Evolutionary conservation across 805 yeast species (phyloP), one percentile per base, ranked within the genome.

Genomic region (Cyberlindnera lachancei): DNA sequence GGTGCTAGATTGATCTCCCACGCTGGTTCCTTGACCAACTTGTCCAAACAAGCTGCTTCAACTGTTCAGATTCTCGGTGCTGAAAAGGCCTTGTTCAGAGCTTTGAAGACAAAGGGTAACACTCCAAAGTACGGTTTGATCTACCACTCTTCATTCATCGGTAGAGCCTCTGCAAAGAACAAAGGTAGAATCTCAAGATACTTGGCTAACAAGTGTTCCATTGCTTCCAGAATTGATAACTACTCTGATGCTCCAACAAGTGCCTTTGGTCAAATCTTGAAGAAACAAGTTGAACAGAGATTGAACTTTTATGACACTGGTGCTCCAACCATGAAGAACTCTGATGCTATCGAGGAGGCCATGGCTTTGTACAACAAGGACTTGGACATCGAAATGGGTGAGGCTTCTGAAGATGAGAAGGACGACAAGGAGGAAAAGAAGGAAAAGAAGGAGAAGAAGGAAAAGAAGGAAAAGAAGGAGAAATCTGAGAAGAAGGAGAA

Each of bases 161-260:
- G 98, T 46, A 95, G 88, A 63, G 98, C 98, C 39, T 70, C 87
- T 42, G 79, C 94, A 46, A 92, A 92, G 71, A 92, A 92, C 72
- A 92, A 92, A 78, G 98, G 98, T 64, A 82, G 97, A 74, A 92
- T 92, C 49, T 90, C 98, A 30, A 82, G 98, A 68, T 92, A 88
- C 67, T 71, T 92, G 64, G 98, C 98, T 46, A 92, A 92, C 81
- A 92, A 92, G 68, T 90, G 97, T 75, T 82, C 98, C 25, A 90
- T 92, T 66, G 98, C 98, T 39, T 86, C 96, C 32, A 86, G 98
- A 75, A 90, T 92, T 54, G 98, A 92, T 67, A 86, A 86, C 68
- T 92, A 86, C 64, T 81, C 96, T 36, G 98, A 92, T 59, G 84
- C 80, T 59, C 96, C 98, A 53, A 70, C 86, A 27, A 82, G 80